These are phyloP conservation scores for Parastagonospora nodorum DNA, from an alignment of 2,329 filamentous ascomycete species.

Conservation along the genomic window DNA sequence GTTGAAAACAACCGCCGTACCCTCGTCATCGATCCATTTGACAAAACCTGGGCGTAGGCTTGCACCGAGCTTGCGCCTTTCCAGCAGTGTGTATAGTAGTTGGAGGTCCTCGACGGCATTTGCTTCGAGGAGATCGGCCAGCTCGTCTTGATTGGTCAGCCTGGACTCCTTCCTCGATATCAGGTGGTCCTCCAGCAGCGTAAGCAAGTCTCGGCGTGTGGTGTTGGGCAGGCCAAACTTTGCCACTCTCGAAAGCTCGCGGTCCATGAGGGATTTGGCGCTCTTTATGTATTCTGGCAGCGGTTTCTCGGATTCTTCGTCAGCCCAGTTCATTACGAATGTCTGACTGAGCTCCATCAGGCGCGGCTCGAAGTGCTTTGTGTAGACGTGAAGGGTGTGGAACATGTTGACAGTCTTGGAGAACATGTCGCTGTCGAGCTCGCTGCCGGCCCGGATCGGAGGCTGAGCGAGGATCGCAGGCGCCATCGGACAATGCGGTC, in stretches of 20 bases:
- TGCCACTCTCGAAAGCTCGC: conserved; percentile 78
- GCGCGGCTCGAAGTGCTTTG: conserved; percentile 75
- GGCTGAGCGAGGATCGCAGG: conserved; percentile 77
- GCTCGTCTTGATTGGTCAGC: conserved; percentile 64
- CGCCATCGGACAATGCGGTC: conserved; percentile 66
- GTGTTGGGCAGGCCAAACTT: conserved; percentile 80
- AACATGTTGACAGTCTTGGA: conserved; percentile 80
- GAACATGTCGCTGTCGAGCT: conserved; percentile 67
- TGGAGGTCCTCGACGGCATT: conserved; percentile 73
- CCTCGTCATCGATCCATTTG: conserved; percentile 76
- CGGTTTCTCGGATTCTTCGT: conserved; percentile 62
- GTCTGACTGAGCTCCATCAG: conserved; percentile 70
- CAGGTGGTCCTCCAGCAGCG: conserved; percentile 72
- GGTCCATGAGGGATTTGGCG: conserved; percentile 70
- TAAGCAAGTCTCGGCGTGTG: conserved; percentile 77
- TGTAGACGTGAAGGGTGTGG: conserved; percentile 82
- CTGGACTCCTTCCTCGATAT: conserved; percentile 68
- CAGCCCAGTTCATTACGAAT: conserved; percentile 74
- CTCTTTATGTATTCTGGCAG: conserved; percentile 77
- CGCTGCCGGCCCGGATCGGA: conserved; percentile 67
- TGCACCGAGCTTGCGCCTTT: conserved; percentile 71
- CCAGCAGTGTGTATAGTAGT: conserved; percentile 77
- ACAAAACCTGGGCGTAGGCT: conserved; percentile 75
- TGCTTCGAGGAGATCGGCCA: conserved; percentile 74
- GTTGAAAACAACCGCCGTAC: conserved; percentile 78